phyloP scores from a whole-genome alignment of 129 eudicot species.

The Flaveria trinervia region DNA sequence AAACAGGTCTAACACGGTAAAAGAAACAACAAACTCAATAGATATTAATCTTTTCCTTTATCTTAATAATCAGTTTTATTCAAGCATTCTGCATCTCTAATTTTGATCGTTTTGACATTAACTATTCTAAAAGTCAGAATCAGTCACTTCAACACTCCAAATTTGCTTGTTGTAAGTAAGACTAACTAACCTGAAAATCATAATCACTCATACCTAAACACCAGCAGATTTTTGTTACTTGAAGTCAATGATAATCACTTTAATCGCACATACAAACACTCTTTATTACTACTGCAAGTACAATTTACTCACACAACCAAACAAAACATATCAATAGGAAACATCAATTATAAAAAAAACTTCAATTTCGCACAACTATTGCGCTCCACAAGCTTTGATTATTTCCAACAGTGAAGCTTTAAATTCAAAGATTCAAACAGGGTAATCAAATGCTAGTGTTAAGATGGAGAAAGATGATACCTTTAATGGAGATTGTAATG shows the following conservation, averaged over 20 bases:
- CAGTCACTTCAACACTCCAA: neutral
- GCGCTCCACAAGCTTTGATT: conserved; percentile 45
- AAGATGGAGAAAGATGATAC: conserved; percentile 8
- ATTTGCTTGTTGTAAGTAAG: neutral
- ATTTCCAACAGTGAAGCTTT: conserved; percentile 36
- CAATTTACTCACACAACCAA: neutral
- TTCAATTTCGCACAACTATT: conserved; percentile 43
- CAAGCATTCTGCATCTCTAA: no score
- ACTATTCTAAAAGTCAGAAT: neutral
- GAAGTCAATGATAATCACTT: neutral
- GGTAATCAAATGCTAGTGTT: conserved; percentile 7
- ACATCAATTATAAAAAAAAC: conserved; percentile 10
- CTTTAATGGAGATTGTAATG: conserved; percentile 8
- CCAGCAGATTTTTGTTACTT: neutral
- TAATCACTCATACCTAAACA: neutral
- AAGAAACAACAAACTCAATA: neutral
- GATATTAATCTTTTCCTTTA: neutral
- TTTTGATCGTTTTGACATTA: neutral
- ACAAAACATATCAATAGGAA: conserved; percentile 27
- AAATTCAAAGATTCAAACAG: conserved; percentile 23
- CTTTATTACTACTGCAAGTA: neutral
- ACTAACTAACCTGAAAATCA: neutral
- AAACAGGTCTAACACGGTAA: neutral
- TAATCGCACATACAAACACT: conserved; percentile 4
- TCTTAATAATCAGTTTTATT: neutral